phyloP scores from a whole-genome alignment of 371 early-diverging fungal species.

The Syncephalastrum monosporum region DNA sequence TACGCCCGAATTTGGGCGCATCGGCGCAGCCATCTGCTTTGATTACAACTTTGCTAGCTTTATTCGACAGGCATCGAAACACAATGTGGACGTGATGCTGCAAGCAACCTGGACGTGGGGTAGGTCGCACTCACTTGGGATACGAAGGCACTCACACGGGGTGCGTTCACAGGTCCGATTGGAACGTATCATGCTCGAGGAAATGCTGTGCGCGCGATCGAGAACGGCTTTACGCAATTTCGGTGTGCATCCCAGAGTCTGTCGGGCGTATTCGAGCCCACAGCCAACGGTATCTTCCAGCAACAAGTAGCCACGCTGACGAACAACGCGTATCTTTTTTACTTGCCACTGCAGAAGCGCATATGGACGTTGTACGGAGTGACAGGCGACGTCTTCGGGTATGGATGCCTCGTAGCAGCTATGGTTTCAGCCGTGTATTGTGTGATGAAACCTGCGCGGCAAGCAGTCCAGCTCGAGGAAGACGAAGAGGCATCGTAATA shows the following conservation, averaged over 20 bases:
- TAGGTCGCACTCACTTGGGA: slow-evolving; percentile 6
- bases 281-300: slow-evolving; percentile 36
- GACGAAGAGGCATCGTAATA: too few species aligned
- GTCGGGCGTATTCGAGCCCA: slow-evolving; percentile 50
- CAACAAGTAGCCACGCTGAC: slow-evolving; percentile 44
- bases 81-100: slow-evolving; percentile 50
- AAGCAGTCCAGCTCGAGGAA: too few species aligned
- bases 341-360: slow-evolving; percentile 48
- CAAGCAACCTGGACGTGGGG: slow-evolving; percentile 63
- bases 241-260: slow-evolving; percentile 53
- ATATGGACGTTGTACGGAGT: slow-evolving; percentile 41
- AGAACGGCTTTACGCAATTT: slow-evolving; percentile 55
- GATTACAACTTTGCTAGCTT: slow-evolving; percentile 53
- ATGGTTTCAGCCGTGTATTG: slow-evolving; percentile 11
- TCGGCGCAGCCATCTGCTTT: slow-evolving; percentile 57
- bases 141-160: not conserved
- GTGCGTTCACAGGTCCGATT: slow-evolving; percentile 33
- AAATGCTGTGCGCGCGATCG: slow-evolving; percentile 48
- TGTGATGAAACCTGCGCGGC: not conserved
- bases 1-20: slow-evolving; percentile 48
- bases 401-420: slow-evolving; percentile 32
- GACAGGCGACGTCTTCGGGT: slow-evolving; percentile 44
- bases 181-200: slow-evolving; percentile 48
- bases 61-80: slow-evolving; percentile 49
- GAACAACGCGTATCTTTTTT: slow-evolving; percentile 36